These are phyloP conservation scores for Xylariaceae sp. DNA, from an alignment of 2,329 filamentous ascomycete species.

Conservation along the genomic window DNA sequence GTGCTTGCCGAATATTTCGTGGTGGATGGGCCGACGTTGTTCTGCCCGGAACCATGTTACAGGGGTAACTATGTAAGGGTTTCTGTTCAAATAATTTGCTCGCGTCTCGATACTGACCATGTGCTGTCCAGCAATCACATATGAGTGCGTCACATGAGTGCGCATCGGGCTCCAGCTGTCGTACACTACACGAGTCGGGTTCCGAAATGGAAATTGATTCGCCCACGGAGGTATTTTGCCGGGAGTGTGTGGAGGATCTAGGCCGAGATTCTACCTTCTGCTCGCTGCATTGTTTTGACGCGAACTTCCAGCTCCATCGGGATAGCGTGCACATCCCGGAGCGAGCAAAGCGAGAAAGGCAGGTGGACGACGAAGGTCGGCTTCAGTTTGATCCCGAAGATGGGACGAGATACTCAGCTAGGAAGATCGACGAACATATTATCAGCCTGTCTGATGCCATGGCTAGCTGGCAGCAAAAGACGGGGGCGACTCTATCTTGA, in stretches of 20 bases:
- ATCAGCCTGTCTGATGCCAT: constrained; percentile 29
- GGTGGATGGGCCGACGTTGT: constrained; percentile 37
- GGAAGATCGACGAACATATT: constrained; percentile 29
- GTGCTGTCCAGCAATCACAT: constrained; percentile 36
- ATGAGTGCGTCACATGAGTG: constrained; percentile 40
- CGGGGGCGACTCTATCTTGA: constrained; percentile 10
- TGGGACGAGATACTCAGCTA: constrained; percentile 26
- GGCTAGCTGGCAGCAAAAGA: constrained; percentile 23
- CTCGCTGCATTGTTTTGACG: constrained; percentile 40
- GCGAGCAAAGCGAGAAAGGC: constrained; percentile 26
- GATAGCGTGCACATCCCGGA: constrained; percentile 34
- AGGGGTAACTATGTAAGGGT: constrained; percentile 40
- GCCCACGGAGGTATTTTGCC: constrained; percentile 37
- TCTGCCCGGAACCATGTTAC: constrained; percentile 44
- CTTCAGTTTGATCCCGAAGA: constrained; percentile 27
- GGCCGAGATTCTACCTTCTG: constrained; percentile 41
- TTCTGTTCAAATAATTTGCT: neutral
- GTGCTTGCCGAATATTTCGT: constrained; percentile 38
- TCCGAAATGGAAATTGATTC: constrained; percentile 36
- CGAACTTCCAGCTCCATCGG: constrained; percentile 41
- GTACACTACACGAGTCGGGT: constrained; percentile 39
- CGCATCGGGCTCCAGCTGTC: constrained; percentile 39
- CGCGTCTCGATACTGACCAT: constrained; percentile 24
- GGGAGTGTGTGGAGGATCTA: constrained; percentile 38
- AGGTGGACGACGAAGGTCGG: constrained; percentile 27